Base-by-base conservation (phyloP, 768 basidiomycete species). In the Termitomyces sp. region DNA sequence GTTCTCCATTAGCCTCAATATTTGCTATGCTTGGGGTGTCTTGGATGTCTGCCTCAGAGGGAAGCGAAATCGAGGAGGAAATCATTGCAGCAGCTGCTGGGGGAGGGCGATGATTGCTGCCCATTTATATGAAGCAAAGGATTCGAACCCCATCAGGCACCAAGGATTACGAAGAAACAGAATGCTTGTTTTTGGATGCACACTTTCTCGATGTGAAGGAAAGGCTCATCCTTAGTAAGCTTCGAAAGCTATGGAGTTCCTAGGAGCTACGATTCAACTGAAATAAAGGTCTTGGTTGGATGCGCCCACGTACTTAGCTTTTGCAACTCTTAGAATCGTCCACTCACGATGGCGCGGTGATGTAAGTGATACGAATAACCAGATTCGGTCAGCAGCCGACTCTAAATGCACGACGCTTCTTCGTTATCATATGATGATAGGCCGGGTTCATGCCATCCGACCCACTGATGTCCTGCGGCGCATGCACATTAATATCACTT, bases 121-220 rank as follows among this genome's bases (percentile, higher is more conserved):
- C 30, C 53, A 49, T 57, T 58, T 62, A 64, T 61, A 61, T 28
- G 7, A 36, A 24, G 40, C 16, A n/a, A 43, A 57, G 24, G 40
- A 35, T 38, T 43, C 3, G 22, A 51, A n/a, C n/a, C n/a, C 24
- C 10, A 10, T 13, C 26, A 42, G 51, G 54, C 40, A 62, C 40
- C 18, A 43, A 53, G 35, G 14, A 35, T 43, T 35, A 38, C 52
- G 49, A 56, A 28, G 33, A 45, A 33, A 38, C 42, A 51, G 47
- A 10, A 18, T 22, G 20, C 26, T 51, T 30, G 24, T 51, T 50
- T 44, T 47, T 49, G 46, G 49, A 33, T n/a, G 36, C 8, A 26
- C 14, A 20, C 28, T 53, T 63, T 30, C 53, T 50, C 46, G 42
- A 63, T 58, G 54, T n/a, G 36, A 18, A 55, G 18, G 28, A 35